These are phyloP conservation scores for Paramecium pentaurelia DNA, from an alignment of 73 alveolate genomes.

Conservation along the genomic window DNA sequence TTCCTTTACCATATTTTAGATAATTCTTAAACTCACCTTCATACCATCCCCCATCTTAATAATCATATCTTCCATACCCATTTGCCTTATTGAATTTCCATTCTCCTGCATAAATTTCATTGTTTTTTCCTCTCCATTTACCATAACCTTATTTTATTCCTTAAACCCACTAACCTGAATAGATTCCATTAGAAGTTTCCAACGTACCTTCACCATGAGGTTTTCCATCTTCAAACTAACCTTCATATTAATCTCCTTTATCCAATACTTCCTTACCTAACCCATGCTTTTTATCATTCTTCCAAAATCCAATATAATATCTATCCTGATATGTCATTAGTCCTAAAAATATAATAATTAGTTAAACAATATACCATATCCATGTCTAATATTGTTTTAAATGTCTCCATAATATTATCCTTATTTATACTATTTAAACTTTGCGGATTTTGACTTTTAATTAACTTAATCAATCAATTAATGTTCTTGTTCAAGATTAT, in stretches of 20 bases:
- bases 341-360: neutral
- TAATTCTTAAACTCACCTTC: conserved; percentile 81
- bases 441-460: neutral
- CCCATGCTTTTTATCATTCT: conserved; percentile 55
- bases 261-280: conserved; percentile 35
- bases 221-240: conserved; percentile 56
- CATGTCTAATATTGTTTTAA: neutral
- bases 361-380: neutral
- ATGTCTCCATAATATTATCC: conserved; percentile 2
- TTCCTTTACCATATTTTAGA: conserved; percentile 67
- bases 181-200: conserved; percentile 2
- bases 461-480: neutral
- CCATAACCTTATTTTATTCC: neutral
- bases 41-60: conserved; percentile 82
- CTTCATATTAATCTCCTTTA: conserved; percentile 50
- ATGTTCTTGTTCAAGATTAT: neutral
- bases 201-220: conserved; percentile 60
- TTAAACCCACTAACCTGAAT: neutral
- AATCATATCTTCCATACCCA: conserved; percentile 67
- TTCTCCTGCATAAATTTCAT: conserved; percentile 71
- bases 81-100: conserved; percentile 65
- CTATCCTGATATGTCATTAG: conserved; percentile 28
- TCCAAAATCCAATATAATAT: conserved; percentile 53
- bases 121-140: conserved; percentile 8
- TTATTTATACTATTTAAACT: neutral